These are phyloP conservation scores for Saccharum spontaneum DNA, from an alignment of 176 grass and related monocot genomes.

Conservation along the genomic window DNA sequence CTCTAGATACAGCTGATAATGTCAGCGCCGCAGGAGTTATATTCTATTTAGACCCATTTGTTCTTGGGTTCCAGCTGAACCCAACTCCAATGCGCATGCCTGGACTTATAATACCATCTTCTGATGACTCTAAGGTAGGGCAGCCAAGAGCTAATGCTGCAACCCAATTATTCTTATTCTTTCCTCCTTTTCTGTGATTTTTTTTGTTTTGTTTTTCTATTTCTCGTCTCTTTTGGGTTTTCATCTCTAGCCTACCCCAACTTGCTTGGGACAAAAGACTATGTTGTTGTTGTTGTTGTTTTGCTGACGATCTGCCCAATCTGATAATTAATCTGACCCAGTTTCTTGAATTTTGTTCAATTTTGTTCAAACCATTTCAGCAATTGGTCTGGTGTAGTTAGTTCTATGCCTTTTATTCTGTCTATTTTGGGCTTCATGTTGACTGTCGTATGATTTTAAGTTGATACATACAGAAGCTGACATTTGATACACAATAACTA, in stretches of 20 bases:
- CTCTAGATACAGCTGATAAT: slow-evolving; percentile 83
- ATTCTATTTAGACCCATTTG: slow-evolving; percentile 98
- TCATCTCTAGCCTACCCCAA: no score
- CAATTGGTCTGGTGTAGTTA: neutral
- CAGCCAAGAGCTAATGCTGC: neutral
- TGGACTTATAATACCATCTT: slow-evolving; percentile 93
- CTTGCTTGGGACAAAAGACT: no score
- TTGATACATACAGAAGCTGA: neutral
- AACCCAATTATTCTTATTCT: slow-evolving; percentile 1
- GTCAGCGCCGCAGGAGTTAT: slow-evolving; percentile 80
- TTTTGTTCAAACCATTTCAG: slow-evolving; percentile 21
- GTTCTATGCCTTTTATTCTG: neutral
- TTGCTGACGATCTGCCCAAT: neutral
- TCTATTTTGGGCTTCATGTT: neutral
- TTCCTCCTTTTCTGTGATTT: neutral
- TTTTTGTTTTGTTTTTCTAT: neutral
- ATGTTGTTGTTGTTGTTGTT: no score
- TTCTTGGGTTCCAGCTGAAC: slow-evolving; percentile 96
- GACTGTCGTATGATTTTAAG: neutral
- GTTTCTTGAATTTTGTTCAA: slow-evolving; percentile 17
- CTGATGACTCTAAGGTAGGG: slow-evolving; percentile 93
- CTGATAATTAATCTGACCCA: neutral
- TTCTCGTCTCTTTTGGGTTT: no score
- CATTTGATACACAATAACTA: neutral
- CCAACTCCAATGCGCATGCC: slow-evolving; percentile 93